These are phyloP conservation scores for Paramecium tetraurelia DNA, from an alignment of 73 alveolate species.

Conservation along the genomic window DNA sequence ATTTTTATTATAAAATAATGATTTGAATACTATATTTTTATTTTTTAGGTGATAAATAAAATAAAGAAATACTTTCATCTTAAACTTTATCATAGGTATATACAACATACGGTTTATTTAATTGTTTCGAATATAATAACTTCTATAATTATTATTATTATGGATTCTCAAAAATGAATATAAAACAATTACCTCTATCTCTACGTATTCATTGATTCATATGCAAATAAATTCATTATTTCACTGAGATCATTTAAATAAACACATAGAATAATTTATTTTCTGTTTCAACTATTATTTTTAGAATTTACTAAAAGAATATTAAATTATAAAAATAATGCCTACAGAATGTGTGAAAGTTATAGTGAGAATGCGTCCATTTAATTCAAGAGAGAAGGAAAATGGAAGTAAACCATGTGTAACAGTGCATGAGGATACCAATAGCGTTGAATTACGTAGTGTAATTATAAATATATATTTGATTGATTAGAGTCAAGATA, in stretches of 20 bases:
- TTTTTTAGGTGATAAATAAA: no score
- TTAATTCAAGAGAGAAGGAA: slow-evolving; percentile 68
- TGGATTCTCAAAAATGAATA: no score
- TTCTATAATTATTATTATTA: no score
- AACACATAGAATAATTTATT: no score
- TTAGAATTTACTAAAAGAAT: background rate
- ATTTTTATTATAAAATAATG: background rate
- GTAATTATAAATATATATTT: background rate
- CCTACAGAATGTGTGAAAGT: slow-evolving; percentile 78
- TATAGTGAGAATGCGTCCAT: slow-evolving; percentile 80
- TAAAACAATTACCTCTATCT: no score
- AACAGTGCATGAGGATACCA: slow-evolving; percentile 51
- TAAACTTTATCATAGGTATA: no score
- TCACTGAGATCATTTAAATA: no score
- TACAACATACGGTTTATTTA: no score
- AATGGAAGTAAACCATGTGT: slow-evolving; percentile 52
- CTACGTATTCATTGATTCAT: no score
- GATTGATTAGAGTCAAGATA: background rate
- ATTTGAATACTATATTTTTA: background rate
- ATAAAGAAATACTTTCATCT: no score
- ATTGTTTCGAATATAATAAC: background rate
- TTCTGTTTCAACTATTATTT: no score
- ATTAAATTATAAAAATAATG: background rate
- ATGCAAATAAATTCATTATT: no score
- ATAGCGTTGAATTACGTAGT: slow-evolving; percentile 28